Conservation (phyloP, 352 stramenopile species). For the Achlya hypogyna region DNA sequence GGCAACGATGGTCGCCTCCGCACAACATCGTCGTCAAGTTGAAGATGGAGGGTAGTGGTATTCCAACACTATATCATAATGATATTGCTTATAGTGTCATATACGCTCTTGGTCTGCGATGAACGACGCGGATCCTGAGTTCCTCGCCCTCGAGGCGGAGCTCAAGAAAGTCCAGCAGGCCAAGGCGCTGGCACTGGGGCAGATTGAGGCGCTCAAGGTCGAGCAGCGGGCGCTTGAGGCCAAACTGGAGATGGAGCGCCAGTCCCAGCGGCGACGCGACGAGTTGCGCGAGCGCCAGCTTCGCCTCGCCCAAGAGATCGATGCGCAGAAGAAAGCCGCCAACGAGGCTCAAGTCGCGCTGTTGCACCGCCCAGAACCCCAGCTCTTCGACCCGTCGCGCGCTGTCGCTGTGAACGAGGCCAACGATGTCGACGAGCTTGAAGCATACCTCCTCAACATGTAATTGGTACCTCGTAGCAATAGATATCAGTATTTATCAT, state of each 20-base stretch:
- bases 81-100: too few species aligned
- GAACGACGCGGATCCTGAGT: not conserved
- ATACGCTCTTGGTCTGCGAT: too few species aligned
- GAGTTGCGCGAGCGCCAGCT: not conserved
- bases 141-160: not conserved
- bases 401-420: not conserved
- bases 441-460: constrained; percentile 1
- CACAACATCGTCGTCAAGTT: too few species aligned
- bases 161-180: not conserved
- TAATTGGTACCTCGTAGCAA: too few species aligned
- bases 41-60: too few species aligned
- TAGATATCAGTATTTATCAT: too few species aligned
- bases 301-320: not conserved
- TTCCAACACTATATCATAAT: too few species aligned
- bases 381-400: not conserved
- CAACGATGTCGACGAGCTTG: constrained; percentile 2
- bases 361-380: not conserved
- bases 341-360: not conserved
- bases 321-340: not conserved
- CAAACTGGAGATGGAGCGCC: not conserved
- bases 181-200: constrained; percentile 8
- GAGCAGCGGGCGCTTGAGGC: constrained; percentile 4
- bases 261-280: not conserved
- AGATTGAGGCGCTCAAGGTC: constrained; percentile 14
- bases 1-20: too few species aligned